phyloP scores from a whole-genome alignment of 306 rosid species.

The Spatholobus suberectus region DNA sequence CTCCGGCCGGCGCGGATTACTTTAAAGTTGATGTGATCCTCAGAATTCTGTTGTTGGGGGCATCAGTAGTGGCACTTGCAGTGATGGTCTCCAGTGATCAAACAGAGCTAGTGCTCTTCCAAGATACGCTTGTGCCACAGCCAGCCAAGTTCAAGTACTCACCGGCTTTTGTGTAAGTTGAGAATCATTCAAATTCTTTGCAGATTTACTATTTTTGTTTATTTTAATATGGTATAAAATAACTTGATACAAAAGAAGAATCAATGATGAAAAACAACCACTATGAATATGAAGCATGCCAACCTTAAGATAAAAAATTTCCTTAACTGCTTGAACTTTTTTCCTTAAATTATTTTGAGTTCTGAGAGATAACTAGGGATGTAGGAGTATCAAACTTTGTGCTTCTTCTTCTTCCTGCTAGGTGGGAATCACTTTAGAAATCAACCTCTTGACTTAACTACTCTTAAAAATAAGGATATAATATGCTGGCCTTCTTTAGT shows the following conservation, averaged over 20 bases:
- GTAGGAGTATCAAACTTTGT: not conserved
- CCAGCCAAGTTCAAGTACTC: conserved; percentile 65
- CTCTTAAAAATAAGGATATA: not conserved
- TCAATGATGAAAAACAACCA: not conserved
- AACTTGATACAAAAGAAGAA: not conserved
- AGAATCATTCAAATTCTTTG: conserved; percentile 7
- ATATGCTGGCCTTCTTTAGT: not conserved
- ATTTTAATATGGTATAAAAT: not conserved
- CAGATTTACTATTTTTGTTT: not conserved
- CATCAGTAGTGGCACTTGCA: conserved; percentile 57
- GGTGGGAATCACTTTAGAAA: not conserved
- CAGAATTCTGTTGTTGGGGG: conserved; percentile 61
- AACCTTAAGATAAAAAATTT: not conserved
- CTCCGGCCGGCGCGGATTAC: conserved; percentile 2
- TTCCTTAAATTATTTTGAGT: not conserved
- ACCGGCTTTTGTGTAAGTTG: conserved; percentile 72
- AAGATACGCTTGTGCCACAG: not conserved
- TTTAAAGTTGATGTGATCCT: conserved; percentile 53
- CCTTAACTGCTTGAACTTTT: not conserved
- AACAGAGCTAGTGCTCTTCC: conserved; percentile 31
- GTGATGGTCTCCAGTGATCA: conserved; percentile 65
- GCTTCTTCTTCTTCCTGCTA: not conserved
- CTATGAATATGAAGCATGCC: not conserved
- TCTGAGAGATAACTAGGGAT: not conserved
- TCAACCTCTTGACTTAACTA: not conserved